Evolutionary conservation across 139 green algal species (phyloP).

Genomic region (Edaphochlamys debaryana): DNA sequence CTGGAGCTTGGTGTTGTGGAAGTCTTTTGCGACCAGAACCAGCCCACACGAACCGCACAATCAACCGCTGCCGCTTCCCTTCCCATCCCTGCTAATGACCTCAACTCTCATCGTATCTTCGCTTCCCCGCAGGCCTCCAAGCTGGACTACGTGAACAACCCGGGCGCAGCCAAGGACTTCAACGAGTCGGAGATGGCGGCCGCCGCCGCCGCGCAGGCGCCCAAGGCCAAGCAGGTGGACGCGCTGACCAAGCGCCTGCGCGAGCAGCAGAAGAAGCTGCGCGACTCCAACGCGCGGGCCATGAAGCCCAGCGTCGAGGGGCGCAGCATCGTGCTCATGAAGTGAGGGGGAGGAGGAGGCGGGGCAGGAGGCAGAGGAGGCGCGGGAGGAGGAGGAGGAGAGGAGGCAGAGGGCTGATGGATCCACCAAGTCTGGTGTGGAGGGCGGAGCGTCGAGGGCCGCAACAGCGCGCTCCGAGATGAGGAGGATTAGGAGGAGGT

Average conservation of each 20-base stretch:
- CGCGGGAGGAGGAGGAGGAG: neutral
- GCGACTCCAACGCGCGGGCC: constrained; percentile 44
- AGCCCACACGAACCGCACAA: too few species aligned
- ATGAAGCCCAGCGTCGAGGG: constrained; percentile 56
- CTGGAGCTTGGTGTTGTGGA: too few species aligned
- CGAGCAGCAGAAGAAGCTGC: constrained; percentile 52
- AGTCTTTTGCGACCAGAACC: too few species aligned
- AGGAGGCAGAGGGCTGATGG: too few species aligned
- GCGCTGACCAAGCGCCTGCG: constrained; percentile 58
- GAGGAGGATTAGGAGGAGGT: too few species aligned
- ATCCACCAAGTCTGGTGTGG: too few species aligned
- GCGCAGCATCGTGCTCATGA: constrained; percentile 52
- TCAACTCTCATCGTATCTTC: too few species aligned
- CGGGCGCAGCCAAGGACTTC: constrained; percentile 23
- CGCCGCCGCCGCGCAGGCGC: constrained; percentile 3
- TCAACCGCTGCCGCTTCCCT: too few species aligned
- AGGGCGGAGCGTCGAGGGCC: too few species aligned
- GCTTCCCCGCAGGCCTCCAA: constrained; percentile 33
- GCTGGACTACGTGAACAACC: constrained; percentile 57
- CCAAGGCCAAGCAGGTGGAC: constrained; percentile 44
- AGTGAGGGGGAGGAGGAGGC: constrained; percentile 2
- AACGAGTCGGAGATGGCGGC: constrained; percentile 14
- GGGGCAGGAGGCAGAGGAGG: too few species aligned
- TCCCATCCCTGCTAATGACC: too few species aligned
- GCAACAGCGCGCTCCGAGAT: too few species aligned